A percentile compares a stretch with the other conserved stretches of the same genome.
phyloP scores from a whole-genome alignment of 2,329 filamentous ascomycete species.

The Parafenestella ontariensis region DNA sequence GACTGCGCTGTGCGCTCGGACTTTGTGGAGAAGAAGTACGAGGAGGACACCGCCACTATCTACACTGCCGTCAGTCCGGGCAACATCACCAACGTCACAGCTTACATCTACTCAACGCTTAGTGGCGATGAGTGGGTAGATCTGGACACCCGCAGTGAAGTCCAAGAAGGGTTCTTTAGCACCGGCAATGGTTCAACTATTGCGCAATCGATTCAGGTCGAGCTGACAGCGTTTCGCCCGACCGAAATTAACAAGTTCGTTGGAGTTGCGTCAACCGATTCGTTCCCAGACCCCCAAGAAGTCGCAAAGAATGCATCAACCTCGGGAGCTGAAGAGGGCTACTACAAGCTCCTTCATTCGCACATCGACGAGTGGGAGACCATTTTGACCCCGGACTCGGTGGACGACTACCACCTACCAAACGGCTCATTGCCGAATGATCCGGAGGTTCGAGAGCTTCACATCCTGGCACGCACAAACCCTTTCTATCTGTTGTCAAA shows the following conservation, averaged over 20 bases:
- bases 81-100: conserved; percentile 68
- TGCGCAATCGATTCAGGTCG: conserved; percentile 65
- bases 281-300: conserved; percentile 64
- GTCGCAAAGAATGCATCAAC: conserved; percentile 64
- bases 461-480: conserved; percentile 63
- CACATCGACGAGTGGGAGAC: conserved; percentile 69
- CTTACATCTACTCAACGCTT: conserved; percentile 63
- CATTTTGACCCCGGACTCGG: conserved; percentile 66
- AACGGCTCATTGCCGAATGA: conserved; percentile 65
- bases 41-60: conserved; percentile 61
- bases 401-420: conserved; percentile 68
- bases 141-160: conserved; percentile 51
- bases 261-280: conserved; percentile 72
- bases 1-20: conserved; percentile 70
- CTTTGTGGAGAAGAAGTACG: conserved; percentile 63
- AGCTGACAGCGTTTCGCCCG: conserved; percentile 60
- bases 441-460: conserved; percentile 62
- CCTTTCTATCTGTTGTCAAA: conserved; percentile 65
- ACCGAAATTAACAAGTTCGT: conserved; percentile 70
- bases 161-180: conserved; percentile 59
- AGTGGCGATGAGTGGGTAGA: conserved; percentile 56
- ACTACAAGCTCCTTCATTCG: conserved; percentile 59
- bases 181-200: conserved; percentile 67
- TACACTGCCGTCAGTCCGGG: conserved; percentile 70
- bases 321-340: conserved; percentile 61